A percentile compares a stretch with the other conserved stretches of the same genome.
Evolutionary conservation across 257 asterid genomes (phyloP).

Genomic region (Solanum pennellii): DNA sequence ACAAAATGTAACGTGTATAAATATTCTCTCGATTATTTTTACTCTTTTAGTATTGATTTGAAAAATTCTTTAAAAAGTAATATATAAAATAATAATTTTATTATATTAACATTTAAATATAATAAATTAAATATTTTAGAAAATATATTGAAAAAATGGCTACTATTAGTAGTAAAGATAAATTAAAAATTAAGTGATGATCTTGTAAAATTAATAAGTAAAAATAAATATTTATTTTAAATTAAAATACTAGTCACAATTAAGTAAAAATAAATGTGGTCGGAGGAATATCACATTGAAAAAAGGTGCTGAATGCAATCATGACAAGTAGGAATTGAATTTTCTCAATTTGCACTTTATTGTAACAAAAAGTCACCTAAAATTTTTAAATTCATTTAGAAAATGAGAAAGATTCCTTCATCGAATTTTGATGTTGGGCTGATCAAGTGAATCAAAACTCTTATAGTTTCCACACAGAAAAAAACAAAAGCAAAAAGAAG

Average conservation of each 20-base stretch:
- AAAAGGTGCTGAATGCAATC: background rate
- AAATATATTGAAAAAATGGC: background rate
- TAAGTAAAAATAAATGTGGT: background rate
- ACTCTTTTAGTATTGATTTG: no score
- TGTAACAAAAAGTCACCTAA: background rate
- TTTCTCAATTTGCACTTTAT: background rate
- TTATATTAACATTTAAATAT: no score
- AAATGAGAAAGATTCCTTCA: background rate
- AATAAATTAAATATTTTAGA: background rate
- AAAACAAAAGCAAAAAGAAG: background rate
- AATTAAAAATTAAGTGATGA: no score
- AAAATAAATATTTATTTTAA: no score
- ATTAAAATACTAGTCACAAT: no score
- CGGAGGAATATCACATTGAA: background rate
- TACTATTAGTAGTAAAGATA: no score
- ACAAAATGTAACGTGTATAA: background rate
- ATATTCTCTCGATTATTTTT: background rate
- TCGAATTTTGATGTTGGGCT: background rate
- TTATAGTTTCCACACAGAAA: background rate
- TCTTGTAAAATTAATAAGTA: no score
- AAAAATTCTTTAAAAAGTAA: background rate
- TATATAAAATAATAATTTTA: no score
- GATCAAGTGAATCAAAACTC: background rate
- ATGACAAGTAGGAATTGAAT: background rate
- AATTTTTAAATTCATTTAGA: background rate